Evolutionary conservation across 768 basidiomycete genomes (phyloP).

Genomic region (Boletus rubescentipes): DNA sequence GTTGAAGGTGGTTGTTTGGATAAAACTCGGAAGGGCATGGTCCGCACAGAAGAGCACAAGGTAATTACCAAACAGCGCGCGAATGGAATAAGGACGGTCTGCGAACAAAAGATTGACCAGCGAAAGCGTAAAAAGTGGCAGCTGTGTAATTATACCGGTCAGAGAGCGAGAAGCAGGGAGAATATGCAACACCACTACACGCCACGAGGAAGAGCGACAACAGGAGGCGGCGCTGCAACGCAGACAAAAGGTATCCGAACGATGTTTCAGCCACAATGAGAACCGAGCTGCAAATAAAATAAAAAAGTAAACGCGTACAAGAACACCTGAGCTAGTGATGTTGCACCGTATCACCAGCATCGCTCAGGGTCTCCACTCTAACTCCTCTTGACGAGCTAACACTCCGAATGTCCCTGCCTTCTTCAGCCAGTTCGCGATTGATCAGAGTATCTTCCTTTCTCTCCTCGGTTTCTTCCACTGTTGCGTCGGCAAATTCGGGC

Average conservation of each 20-base stretch:
- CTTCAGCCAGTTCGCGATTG: conserved; percentile 78
- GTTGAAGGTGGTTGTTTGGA: conserved; percentile 15
- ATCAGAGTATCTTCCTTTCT: conserved; percentile 43
- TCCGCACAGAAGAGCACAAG: conserved; percentile 25
- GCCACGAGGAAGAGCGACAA: conserved; percentile 30
- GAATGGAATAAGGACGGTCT: conserved; percentile 26
- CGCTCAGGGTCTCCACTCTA: conserved; percentile 68
- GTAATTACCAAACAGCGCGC: conserved; percentile 30
- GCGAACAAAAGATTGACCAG: conserved; percentile 24
- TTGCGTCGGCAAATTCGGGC: conserved; percentile 76
- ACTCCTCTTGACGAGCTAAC: conserved; percentile 80
- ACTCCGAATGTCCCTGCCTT: conserved; percentile 85
- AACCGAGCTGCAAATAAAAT: conserved; percentile 36
- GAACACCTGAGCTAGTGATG: conserved; percentile 41
- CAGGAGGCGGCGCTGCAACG: conserved; percentile 24
- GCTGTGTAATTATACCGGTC: conserved; percentile 30
- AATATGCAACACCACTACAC: conserved; percentile 29
- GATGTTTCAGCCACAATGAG: conserved; percentile 33
- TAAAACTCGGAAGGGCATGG: conserved; percentile 16
- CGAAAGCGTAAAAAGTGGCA: conserved; percentile 26
- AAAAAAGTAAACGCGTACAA: conserved; percentile 35
- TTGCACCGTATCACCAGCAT: conserved; percentile 49
- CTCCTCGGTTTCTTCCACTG: conserved; percentile 62
- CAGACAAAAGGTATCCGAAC: conserved; percentile 37
- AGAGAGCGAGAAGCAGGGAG: conserved; percentile 32